phyloP scores from a whole-genome alignment of 768 basidiomycete genomes.

The Lactifluus volemus region DNA sequence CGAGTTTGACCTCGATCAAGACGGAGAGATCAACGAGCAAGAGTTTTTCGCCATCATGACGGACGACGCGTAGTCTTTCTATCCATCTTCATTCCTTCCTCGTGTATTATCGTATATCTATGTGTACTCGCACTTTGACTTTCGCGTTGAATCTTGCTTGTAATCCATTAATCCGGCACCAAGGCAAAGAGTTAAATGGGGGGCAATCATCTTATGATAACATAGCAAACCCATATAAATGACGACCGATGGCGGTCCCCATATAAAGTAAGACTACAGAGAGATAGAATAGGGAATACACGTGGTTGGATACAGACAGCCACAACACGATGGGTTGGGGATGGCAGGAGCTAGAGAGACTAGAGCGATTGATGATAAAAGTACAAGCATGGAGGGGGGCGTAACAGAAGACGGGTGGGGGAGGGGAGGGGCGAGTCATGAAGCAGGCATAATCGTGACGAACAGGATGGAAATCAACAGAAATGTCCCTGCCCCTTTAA shows the following conservation, averaged over 20 bases:
- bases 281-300: slow-evolving; percentile 21
- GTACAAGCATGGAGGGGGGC: slow-evolving; percentile 14
- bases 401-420: not conserved
- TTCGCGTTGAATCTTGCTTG: not conserved
- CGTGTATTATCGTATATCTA: not conserved
- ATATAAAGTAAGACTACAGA: slow-evolving; percentile 18
- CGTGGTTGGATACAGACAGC: slow-evolving; percentile 15
- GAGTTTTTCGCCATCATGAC: slow-evolving; percentile 98
- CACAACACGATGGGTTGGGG: not conserved
- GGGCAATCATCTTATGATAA: not conserved
- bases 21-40: slow-evolving; percentile 93
- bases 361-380: slow-evolving; percentile 16
- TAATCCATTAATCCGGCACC: too few relatives aligned
- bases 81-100: too few relatives aligned
- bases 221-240: slow-evolving; percentile 11
- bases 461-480: not conserved
- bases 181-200: not conserved
- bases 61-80: slow-evolving; percentile 56
- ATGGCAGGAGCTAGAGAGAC: not conserved
- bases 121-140: not conserved
- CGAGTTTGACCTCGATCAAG: slow-evolving; percentile 97
- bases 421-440: not conserved
- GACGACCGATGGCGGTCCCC: not conserved
- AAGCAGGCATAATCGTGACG: slow-evolving; percentile 11
- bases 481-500: slow-evolving; percentile 10